These are phyloP conservation scores for Sabuloglossum arenarium DNA, from an alignment of 495 filamentous ascomycete species.

Conservation along the genomic window DNA sequence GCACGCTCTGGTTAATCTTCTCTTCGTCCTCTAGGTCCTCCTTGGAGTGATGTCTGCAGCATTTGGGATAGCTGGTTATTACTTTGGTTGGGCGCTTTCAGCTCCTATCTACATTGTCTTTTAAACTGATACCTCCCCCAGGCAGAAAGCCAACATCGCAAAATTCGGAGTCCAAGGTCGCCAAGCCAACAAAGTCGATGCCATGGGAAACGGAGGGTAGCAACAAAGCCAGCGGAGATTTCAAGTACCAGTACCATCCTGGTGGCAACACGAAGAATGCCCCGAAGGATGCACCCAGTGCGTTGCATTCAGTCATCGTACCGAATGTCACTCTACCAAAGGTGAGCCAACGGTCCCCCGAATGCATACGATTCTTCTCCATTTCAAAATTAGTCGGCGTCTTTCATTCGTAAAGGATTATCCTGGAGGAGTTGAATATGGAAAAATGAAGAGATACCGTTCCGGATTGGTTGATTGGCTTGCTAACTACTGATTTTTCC, in stretches of 20 bases:
- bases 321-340: conserved; percentile 84
- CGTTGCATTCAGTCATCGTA: conserved; percentile 80
- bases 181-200: conserved; percentile 53
- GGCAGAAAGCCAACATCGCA: conserved; percentile 71
- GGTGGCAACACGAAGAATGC: conserved; percentile 56
- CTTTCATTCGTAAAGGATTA: not conserved
- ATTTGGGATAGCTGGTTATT: conserved; percentile 72
- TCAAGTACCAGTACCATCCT: conserved; percentile 88
- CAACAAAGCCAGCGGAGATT: conserved; percentile 26
- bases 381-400: not conserved
- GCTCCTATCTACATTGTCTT: not conserved
- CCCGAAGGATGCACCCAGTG: conserved; percentile 78
- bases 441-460: not conserved
- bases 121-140: conserved; percentile 12
- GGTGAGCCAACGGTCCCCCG: conserved; percentile 26
- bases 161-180: conserved; percentile 59
- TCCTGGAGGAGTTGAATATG: not conserved
- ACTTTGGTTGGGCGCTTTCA: conserved; percentile 34
- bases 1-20: not conserved
- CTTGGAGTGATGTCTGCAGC: conserved; percentile 79
- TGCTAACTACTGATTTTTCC: not conserved
- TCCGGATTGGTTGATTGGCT: not conserved
- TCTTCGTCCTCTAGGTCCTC: conserved; percentile 40
- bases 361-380: not conserved
- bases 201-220: conserved; percentile 57